These are phyloP conservation scores for Penicillium cataractarum DNA, from an alignment of 495 filamentous ascomycete genomes.

Conservation along the genomic window DNA sequence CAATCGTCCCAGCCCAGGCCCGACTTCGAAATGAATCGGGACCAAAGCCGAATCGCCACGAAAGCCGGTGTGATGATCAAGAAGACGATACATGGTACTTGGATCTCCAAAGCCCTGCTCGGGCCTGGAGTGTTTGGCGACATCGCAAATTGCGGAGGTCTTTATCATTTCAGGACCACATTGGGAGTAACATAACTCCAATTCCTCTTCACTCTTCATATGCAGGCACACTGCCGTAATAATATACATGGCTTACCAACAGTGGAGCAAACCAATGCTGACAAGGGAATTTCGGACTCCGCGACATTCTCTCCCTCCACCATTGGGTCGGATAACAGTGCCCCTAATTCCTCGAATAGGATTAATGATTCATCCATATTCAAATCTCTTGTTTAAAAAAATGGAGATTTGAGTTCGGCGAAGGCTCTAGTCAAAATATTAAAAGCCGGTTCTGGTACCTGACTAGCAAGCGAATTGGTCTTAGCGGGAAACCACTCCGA, in stretches of 20 bases:
- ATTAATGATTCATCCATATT: not conserved
- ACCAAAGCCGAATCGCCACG: slow-evolving; percentile 8
- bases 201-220: not conserved
- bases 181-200: not conserved
- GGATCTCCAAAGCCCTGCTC: slow-evolving; percentile 10
- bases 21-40: slow-evolving; percentile 9
- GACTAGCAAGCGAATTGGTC: not conserved
- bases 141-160: not conserved
- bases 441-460: not conserved
- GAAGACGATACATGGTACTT: slow-evolving; percentile 10
- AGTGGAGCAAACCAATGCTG: not conserved
- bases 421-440: not conserved
- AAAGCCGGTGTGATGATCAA: slow-evolving; percentile 6
- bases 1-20: slow-evolving; percentile 9
- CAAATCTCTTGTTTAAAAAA: not conserved
- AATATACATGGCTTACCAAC: not conserved
- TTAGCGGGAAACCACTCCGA: not conserved
- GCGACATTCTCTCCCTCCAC: not conserved
- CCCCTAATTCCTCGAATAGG: not conserved
- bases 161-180: not conserved
- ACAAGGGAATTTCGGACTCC: not conserved
- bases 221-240: not conserved
- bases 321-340: not conserved
- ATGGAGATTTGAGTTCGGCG: not conserved
- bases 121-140: slow-evolving; percentile 6